phyloP scores from a whole-genome alignment of 2,329 filamentous ascomycete genomes.

The Chaetomium globosum region DNA sequence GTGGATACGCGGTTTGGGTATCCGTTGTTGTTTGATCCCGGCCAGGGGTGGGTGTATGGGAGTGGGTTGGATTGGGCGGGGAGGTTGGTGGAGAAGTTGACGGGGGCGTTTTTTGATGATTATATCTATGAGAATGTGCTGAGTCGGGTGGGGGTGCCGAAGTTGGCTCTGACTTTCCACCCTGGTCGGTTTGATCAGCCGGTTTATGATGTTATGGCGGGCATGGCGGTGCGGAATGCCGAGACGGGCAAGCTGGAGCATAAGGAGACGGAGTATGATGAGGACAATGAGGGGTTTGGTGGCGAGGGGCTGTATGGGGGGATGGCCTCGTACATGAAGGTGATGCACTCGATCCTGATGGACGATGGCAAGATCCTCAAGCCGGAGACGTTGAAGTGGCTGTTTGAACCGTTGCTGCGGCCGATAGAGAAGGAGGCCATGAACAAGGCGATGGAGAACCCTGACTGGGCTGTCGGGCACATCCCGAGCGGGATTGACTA shows the following conservation, averaged over 20 bases:
- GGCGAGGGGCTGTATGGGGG: constrained; percentile 37
- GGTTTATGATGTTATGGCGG: constrained; percentile 9
- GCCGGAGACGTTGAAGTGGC: constrained; percentile 19
- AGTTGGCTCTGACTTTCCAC: constrained; percentile 34
- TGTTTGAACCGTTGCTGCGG: constrained; percentile 37
- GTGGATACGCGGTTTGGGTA: constrained; percentile 34
- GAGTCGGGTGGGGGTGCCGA: constrained; percentile 29
- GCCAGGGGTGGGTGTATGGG: constrained; percentile 40
- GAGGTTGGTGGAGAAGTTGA: constrained; percentile 35
- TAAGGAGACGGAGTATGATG: constrained; percentile 12
- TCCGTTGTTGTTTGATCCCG: constrained; percentile 41
- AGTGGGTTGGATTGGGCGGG: constrained; percentile 41
- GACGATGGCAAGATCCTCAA: constrained; percentile 37
- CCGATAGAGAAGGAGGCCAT: constrained; percentile 25
- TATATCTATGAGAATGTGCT: constrained; percentile 37
- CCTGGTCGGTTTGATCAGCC: constrained; percentile 24
- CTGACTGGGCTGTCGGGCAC: constrained; percentile 35
- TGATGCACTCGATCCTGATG: constrained; percentile 35
- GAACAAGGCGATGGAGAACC: constrained; percentile 27
- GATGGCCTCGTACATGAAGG: constrained; percentile 31
- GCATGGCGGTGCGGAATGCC: constrained; percentile 17
- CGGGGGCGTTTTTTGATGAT: constrained; percentile 33
- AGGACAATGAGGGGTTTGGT: constrained; percentile 33
- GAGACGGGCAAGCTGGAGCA: constrained; percentile 13
- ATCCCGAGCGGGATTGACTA: constrained; percentile 34